phyloP scores from a whole-genome alignment of 1,284 basidiomycete genomes.

The Boletus hoseneyae region DNA sequence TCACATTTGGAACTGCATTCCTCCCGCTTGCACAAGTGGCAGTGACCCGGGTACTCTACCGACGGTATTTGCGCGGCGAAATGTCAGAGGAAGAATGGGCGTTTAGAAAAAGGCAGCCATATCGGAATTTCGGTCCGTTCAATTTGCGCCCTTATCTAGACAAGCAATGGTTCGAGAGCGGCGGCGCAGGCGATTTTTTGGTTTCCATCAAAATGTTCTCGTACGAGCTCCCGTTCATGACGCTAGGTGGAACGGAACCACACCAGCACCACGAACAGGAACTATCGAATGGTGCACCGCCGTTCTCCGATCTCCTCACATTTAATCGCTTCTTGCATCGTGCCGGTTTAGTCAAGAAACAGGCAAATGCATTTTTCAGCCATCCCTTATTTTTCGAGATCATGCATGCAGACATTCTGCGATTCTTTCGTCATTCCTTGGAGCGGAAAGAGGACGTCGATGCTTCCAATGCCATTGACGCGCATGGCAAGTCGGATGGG shows the following conservation, averaged over 20 bases:
- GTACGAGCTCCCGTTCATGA: too few relatives aligned
- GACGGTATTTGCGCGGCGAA: conserved; percentile 18
- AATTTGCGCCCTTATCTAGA: conserved; percentile 53
- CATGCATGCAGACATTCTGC: too few relatives aligned
- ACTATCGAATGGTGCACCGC: conserved; percentile 38
- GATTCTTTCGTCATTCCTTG: too few relatives aligned
- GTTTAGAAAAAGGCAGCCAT: conserved; percentile 46
- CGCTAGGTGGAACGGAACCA: too few relatives aligned
- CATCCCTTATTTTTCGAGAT: conserved; percentile 49
- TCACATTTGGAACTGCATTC: conserved; percentile 50
- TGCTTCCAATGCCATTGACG: too few relatives aligned
- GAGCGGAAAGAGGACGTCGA: too few relatives aligned
- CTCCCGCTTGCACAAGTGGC: conserved; percentile 37
- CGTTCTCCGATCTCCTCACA: conserved; percentile 40
- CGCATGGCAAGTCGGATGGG: not conserved
- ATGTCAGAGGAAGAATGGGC: conserved; percentile 47
- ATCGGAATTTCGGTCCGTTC: conserved; percentile 39
- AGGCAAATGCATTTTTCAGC: conserved; percentile 33
- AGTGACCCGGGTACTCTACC: conserved; percentile 49
- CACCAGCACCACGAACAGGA: too few relatives aligned
- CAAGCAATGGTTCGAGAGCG: conserved; percentile 47
- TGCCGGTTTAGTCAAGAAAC: conserved; percentile 36
- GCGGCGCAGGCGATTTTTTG: conserved; percentile 26
- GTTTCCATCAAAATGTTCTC: conserved; percentile 42
- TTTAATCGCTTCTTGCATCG: conserved; percentile 27